Evolutionary conservation across 768 basidiomycete species (phyloP).

Genomic region (Leccinum obscurum): DNA sequence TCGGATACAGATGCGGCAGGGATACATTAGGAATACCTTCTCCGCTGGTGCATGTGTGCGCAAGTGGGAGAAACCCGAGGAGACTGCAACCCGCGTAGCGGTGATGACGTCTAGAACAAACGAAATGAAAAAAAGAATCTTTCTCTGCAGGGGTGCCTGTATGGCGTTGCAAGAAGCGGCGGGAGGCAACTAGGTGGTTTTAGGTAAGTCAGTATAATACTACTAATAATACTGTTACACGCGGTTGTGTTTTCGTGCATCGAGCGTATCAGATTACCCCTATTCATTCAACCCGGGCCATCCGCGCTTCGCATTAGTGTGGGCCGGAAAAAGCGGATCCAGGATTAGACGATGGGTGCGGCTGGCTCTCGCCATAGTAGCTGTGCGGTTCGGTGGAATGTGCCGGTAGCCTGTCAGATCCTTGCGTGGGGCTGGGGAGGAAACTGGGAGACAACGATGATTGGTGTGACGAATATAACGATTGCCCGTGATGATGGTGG

Average conservation of each 20-base stretch:
- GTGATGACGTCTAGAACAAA: constrained; percentile 24
- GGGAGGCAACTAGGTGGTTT: constrained; percentile 30
- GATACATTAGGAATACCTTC: constrained; percentile 25
- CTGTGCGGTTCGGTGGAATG: constrained; percentile 30
- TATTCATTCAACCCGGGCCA: constrained; percentile 10
- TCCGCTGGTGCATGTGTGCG: constrained; percentile 20
- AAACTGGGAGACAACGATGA: constrained; percentile 30
- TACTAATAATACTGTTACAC: constrained; percentile 37
- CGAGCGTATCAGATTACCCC: constrained; percentile 22
- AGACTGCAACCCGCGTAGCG: constrained; percentile 24
- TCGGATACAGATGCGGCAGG: constrained; percentile 23
- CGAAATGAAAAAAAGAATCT: constrained; percentile 19
- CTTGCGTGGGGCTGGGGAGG: constrained; percentile 32
- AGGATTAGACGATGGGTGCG: constrained; percentile 27
- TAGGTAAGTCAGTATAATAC: constrained; percentile 35
- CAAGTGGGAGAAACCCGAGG: constrained; percentile 20
- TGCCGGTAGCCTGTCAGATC: constrained; percentile 28
- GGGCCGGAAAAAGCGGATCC: constrained; percentile 33
- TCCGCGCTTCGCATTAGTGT: constrained; percentile 20
- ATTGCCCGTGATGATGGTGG: constrained; percentile 27
- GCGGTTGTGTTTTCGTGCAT: constrained; percentile 22
- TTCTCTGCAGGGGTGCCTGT: constrained; percentile 20
- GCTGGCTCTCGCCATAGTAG: constrained; percentile 33
- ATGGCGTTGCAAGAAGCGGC: constrained; percentile 31
- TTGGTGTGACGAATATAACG: constrained; percentile 34